Conservation (phyloP, 108 stramenopile genomes). For the Fragilaria crotonensis region DNA sequence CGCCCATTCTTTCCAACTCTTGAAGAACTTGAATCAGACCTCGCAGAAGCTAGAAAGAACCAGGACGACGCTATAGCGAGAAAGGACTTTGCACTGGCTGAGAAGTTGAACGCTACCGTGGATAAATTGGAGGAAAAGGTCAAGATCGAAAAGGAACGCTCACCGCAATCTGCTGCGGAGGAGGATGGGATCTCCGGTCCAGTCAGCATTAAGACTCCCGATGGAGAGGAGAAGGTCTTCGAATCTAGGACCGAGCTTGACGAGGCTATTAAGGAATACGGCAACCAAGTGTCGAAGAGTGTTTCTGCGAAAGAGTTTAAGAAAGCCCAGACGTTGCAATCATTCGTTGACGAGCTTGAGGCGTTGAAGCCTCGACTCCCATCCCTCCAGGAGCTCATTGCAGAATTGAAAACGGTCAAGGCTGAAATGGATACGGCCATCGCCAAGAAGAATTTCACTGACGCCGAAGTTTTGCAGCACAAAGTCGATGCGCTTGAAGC, state of each 20-base stretch:
- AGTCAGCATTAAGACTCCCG: too few relatives aligned
- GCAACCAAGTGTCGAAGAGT: conserved; percentile 24
- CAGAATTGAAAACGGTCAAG: conserved; percentile 26
- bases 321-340: conserved; percentile 51
- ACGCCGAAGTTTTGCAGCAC: conserved; percentile 48
- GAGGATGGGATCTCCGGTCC: too few relatives aligned
- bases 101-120: conserved; percentile 44
- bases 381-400: conserved; percentile 51
- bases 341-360: conserved; percentile 47
- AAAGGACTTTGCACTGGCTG: conserved; percentile 61
- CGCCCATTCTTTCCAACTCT: conserved; percentile 62
- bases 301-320: conserved; percentile 59
- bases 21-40: conserved; percentile 49
- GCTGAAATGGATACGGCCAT: conserved; percentile 48
- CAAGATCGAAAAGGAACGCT: conserved; percentile 42
- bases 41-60: conserved; percentile 23
- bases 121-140: conserved; percentile 44
- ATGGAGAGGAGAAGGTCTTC: conserved; percentile 43
- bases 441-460: conserved; percentile 48
- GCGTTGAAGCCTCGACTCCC: conserved; percentile 42
- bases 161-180: too few relatives aligned
- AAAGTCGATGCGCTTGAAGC: conserved; percentile 48
- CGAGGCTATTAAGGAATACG: conserved; percentile 30
- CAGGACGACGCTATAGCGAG: conserved; percentile 50
- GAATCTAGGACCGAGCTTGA: conserved; percentile 54